Conservation (phyloP, 2,329 filamentous ascomycete genomes). For the Fusarium sp. region DNA sequence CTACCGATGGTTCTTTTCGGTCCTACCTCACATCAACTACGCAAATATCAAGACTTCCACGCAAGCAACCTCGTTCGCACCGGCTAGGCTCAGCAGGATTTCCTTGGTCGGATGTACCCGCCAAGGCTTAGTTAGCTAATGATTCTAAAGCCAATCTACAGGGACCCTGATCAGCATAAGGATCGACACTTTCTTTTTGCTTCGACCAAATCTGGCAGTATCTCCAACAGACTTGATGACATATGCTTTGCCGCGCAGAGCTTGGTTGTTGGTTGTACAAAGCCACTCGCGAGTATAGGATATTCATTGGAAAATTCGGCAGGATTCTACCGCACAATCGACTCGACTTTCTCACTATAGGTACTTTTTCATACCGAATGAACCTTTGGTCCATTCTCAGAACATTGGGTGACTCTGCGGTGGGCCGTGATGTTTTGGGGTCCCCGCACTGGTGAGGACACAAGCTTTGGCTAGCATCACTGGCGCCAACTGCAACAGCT, state of each 20-base stretch:
- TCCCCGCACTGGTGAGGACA: conserved; percentile 24
- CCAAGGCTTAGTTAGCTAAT: not conserved
- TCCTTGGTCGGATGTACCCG: conserved; percentile 10
- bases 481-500: conserved; percentile 5
- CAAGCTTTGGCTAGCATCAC: conserved; percentile 34
- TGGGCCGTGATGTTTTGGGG: conserved; percentile 5
- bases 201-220: not conserved
- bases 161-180: conserved; percentile 38
- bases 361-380: not conserved
- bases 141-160: conserved; percentile 1
- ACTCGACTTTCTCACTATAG: not conserved
- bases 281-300: not conserved
- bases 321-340: not conserved
- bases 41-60: not conserved
- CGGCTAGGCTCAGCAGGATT: conserved; percentile 7
- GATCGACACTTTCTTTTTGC: conserved; percentile 3
- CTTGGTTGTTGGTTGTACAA: not conserved
- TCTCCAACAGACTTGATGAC: not conserved
- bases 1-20: conserved; percentile 3
- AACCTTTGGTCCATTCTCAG: not conserved
- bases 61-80: conserved; percentile 5
- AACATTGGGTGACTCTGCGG: not conserved
- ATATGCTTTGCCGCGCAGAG: not conserved
- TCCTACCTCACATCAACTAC: conserved; percentile 25
- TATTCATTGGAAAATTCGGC: not conserved